phyloP scores from a whole-genome alignment of 441 rosid species.

The Hura crepitans region DNA sequence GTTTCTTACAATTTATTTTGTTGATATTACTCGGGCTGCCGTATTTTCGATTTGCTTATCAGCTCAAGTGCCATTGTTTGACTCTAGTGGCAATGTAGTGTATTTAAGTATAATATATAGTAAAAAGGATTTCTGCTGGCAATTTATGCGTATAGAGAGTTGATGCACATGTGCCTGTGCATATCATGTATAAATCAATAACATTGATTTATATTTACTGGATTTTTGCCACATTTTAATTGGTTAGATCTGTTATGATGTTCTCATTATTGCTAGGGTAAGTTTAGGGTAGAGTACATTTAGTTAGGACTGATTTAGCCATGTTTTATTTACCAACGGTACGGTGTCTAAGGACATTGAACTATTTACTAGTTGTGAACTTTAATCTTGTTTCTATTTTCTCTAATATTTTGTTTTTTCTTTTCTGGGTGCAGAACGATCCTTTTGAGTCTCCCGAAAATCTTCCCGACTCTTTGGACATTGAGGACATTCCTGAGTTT shows the following conservation, averaged over 20 bases:
- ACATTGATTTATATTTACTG: not conserved
- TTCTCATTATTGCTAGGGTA: not conserved
- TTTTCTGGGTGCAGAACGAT: constrained; percentile 43
- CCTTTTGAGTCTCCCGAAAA: constrained; percentile 44
- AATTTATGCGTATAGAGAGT: not conserved
- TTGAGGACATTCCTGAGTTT: constrained; percentile 54
- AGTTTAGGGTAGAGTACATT: not conserved
- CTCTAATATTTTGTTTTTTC: not conserved
- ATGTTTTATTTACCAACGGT: not conserved
- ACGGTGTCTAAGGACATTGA: not conserved
- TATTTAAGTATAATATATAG: not conserved
- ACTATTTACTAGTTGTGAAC: not conserved
- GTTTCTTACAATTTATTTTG: not conserved
- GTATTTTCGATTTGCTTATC: not conserved
- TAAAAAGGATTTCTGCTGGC: not conserved
- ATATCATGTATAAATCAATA: not conserved
- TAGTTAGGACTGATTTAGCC: not conserved
- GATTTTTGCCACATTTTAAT: not conserved
- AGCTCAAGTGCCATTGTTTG: too few species aligned
- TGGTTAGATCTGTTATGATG: not conserved
- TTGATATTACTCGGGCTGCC: not conserved
- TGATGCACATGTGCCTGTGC: not conserved
- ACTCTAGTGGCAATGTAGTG: not conserved
- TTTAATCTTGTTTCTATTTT: not conserved
- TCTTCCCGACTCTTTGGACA: constrained; percentile 77